A percentile compares a stretch with the other conserved stretches of the same genome.
These are phyloP conservation scores for Scutellaria barbata DNA, from an alignment of 257 asterid genomes.

Conservation along the genomic window DNA sequence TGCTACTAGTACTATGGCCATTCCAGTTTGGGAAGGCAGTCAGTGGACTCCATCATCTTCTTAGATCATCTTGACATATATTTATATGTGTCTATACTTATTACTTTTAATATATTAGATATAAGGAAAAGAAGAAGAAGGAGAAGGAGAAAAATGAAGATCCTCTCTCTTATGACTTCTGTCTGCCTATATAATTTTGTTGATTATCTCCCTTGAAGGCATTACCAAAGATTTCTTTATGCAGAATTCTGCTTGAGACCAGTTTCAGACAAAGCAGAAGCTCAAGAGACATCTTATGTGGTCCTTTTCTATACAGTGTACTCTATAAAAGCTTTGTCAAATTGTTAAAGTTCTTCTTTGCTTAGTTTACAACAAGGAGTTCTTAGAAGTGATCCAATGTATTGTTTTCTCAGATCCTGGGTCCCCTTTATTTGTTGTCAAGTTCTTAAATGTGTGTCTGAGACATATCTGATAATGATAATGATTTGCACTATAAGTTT, in stretches of 20 bases:
- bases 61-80: not conserved
- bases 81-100: not conserved
- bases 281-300: not conserved
- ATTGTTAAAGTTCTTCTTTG: not conserved
- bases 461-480: not conserved
- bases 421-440: slow-evolving; percentile 9
- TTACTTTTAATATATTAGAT: no score
- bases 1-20: not conserved
- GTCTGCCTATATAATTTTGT: not conserved
- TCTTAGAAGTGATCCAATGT: not conserved
- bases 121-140: not conserved
- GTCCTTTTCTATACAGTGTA: slow-evolving; percentile 19
- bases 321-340: slow-evolving; percentile 4
- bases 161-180: not conserved
- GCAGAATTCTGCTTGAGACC: slow-evolving; percentile 1
- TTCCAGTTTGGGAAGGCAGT: slow-evolving; percentile 26
- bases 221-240: not conserved
- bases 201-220: slow-evolving; percentile 9
- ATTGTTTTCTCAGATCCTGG: not conserved
- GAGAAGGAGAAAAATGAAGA: slow-evolving; percentile 2
- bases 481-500: slow-evolving; percentile 19
- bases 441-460: not conserved
- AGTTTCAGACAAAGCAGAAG: slow-evolving; percentile 1
- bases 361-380: slow-evolving; percentile 4
- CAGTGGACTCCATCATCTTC: not conserved